A percentile compares a stretch with the other conserved stretches of the same genome.
Evolutionary conservation across 768 basidiomycete species (phyloP).

Genomic region (Collybiopsis luxurians): DNA sequence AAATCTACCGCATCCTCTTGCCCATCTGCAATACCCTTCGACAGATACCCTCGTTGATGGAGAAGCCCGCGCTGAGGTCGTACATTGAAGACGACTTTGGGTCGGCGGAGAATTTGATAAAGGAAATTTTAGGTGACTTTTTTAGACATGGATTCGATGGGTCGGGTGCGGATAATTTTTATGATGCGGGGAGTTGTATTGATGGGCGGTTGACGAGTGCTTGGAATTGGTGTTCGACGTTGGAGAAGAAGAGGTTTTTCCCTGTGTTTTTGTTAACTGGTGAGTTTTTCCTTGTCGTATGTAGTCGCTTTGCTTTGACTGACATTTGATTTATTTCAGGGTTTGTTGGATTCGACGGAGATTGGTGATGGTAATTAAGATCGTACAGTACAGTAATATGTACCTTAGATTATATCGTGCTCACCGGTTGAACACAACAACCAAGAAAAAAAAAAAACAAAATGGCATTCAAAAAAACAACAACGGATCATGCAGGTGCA

Average conservation of each 20-base stretch:
- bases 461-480: background rate
- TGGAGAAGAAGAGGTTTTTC: conserved; percentile 88
- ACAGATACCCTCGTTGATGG: conserved; percentile 63
- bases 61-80: conserved; percentile 66
- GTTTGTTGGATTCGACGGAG: conserved; percentile 83
- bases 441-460: background rate
- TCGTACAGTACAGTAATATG: background rate
- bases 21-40: conserved; percentile 82
- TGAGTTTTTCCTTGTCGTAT: conserved; percentile 39
- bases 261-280: conserved; percentile 75
- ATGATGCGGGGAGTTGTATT: conserved; percentile 83
- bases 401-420: too few relatives aligned
- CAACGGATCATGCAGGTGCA: conserved; percentile 18
- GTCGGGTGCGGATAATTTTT: conserved; percentile 89
- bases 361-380: conserved; percentile 51
- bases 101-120: conserved; percentile 61
- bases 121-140: conserved; percentile 79
- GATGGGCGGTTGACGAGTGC: conserved; percentile 86
- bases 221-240: conserved; percentile 86
- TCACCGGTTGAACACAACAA: too few relatives aligned
- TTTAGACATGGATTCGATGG: conserved; percentile 89
- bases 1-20: conserved; percentile 86
- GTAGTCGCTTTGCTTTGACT: too few relatives aligned
- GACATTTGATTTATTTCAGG: too few relatives aligned
- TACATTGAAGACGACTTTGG: conserved; percentile 87